Base-by-base conservation (phyloP, 2,329 filamentous ascomycete genomes). In the Fusarium sp. region DNA sequence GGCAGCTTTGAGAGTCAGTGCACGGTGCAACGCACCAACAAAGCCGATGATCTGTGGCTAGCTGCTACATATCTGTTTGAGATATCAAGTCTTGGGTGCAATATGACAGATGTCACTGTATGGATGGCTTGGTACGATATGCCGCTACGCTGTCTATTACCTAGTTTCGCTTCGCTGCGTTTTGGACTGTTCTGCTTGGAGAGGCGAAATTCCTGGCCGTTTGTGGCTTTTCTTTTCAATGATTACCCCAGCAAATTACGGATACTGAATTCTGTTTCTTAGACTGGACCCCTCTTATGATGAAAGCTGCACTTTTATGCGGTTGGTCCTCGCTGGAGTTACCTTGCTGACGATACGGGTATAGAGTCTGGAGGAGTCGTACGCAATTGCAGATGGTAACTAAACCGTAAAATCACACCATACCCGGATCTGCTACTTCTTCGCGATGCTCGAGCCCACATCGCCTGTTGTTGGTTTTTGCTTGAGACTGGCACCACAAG, bases 391-490 rank as follows among this genome's bases (percentile, higher is more conserved):
- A 68, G 61, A 71, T 68, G 67, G 56, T 51, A 68, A 63, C 67
- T 75, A 70, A 73, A 60, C 53, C 65, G 64, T 63, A 33, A 66
- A 75, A 71, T 77, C 75, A 77, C 76, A 77, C 76, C 76, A 77
- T 76, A 65, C 59, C 66, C 56, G 51, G 64, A 70, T 61, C 53
- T 64, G 41, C 60, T 66, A 65, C 63, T 68, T 70, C 67, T 67
- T 65, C 66, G 56, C 47, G 35, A 65, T 65, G 39, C 68, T 68
- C 39, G 50, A 78, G 71, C 65, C 76, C 75, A 76, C 76, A 75
- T 77, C 59, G 73, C 48, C 68, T 60, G 62, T 68, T 59, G 54
- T 70, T 72, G 60, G 68, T 71, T 66, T 66, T 67, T 60, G 41
- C 47, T 69, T 61, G 54, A 64, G 53, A 70, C 60, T 67, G 55